Percentiles rank a stretch among this genome's conserved stretches.
Conservation (phyloP, 176 grass and related monocot genomes). For the Poa annua region DNA sequence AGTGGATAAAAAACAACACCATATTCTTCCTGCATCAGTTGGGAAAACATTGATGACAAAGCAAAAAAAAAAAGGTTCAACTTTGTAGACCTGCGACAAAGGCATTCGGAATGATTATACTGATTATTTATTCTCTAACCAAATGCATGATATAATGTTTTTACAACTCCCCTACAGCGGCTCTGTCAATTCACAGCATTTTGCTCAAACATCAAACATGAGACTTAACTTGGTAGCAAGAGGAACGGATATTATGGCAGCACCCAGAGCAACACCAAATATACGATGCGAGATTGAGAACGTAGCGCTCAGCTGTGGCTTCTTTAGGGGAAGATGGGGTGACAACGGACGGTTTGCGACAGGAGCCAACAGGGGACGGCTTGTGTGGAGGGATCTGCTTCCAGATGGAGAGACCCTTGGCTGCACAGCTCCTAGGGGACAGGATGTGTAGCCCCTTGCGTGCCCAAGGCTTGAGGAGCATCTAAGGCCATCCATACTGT, state of each 20-base stretch:
- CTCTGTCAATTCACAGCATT: not conserved
- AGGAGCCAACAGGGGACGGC: constrained; percentile 34
- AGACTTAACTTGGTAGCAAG: constrained; percentile 61
- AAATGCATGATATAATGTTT: not conserved
- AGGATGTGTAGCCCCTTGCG: constrained; percentile 32
- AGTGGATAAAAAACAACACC: not conserved
- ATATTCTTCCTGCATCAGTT: not conserved
- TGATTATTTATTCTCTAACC: not conserved
- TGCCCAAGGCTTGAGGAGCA: constrained; percentile 31
- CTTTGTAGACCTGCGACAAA: not conserved
- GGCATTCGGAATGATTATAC: not conserved
- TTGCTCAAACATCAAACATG: constrained; percentile 65
- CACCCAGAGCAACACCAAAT: constrained; percentile 52
- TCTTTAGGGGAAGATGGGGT: constrained; percentile 83
- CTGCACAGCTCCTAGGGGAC: constrained; percentile 29
- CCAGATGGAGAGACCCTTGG: constrained; percentile 21
- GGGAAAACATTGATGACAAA: not conserved
- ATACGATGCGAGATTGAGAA: constrained; percentile 86
- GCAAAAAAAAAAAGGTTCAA: not conserved
- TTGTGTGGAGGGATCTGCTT: constrained; percentile 55
- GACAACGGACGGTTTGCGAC: constrained; percentile 78
- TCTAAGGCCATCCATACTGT: not conserved
- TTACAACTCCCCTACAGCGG: not conserved
- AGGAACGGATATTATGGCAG: constrained; percentile 64
- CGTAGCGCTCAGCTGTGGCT: constrained; percentile 71